A percentile compares a stretch with the other conserved stretches of the same genome.
Conservation (phyloP, 495 filamentous ascomycete species). For the Lasiosphaeriaceae sp. region DNA sequence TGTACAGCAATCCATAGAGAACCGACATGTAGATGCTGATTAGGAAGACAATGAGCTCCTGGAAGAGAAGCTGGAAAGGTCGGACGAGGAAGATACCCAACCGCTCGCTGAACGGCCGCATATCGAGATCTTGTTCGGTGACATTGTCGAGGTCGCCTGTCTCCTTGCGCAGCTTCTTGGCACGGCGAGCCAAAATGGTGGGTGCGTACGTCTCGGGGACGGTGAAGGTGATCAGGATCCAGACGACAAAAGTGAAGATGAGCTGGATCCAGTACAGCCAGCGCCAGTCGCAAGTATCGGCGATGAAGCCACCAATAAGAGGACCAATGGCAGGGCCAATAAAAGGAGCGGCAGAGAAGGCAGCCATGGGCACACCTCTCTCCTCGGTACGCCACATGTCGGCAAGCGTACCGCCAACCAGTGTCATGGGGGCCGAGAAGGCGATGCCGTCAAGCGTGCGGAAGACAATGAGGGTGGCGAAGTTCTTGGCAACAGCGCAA, state of each 20-base stretch:
- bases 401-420: slow-evolving; percentile 76
- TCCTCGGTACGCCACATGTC: slow-evolving; percentile 81
- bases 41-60: slow-evolving; percentile 74
- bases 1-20: slow-evolving; percentile 73
- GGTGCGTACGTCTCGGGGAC: slow-evolving; percentile 80
- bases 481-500: slow-evolving; percentile 70
- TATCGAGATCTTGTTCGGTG: slow-evolving; percentile 70
- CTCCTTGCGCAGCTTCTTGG: slow-evolving; percentile 60
- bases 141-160: slow-evolving; percentile 63
- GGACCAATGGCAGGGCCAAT: slow-evolving; percentile 71
- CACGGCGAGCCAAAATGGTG: slow-evolving; percentile 60
- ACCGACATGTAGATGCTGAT: slow-evolving; percentile 77
- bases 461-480: slow-evolving; percentile 67
- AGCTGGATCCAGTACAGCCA: slow-evolving; percentile 86
- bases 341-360: slow-evolving; percentile 76
- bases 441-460: slow-evolving; percentile 75
- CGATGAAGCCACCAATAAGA: slow-evolving; percentile 70
- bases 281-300: slow-evolving; percentile 66
- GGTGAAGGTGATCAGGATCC: slow-evolving; percentile 70
- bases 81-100: slow-evolving; percentile 65
- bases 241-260: slow-evolving; percentile 63
- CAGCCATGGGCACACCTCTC: slow-evolving; percentile 81
- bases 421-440: slow-evolving; percentile 78
- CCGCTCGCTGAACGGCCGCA: slow-evolving; percentile 58
- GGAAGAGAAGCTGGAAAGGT: slow-evolving; percentile 75